Evolutionary conservation across 192 early-diverging fungal species (phyloP), one percentile per base, ranked within the genome.

Genomic region (Entrophospora sp.): DNA sequence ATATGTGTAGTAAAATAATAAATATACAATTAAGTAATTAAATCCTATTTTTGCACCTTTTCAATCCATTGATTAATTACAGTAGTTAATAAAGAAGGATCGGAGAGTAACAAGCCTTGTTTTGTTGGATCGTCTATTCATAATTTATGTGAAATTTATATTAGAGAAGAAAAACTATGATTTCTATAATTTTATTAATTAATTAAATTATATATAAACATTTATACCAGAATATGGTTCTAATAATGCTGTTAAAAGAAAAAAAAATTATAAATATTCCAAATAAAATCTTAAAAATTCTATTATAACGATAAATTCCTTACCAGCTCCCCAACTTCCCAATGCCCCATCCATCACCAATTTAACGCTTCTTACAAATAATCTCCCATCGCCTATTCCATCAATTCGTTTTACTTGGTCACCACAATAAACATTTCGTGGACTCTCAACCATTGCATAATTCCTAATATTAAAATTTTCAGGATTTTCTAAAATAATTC

Each of bases 301-400:
- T n/a, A n/a, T n/a, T n/a, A n/a, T n/a, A n/a, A n/a, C n/a, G n/a
- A 13, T 69, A 57, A 49, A 68, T 36, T 61, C 37, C 64, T 73
- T 58, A 25, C 75, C 69, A 8, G 82, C 83, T 30, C 82, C 83
- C 82, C 82, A 84, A 36, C 71, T 72, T 16, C 83, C 83, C 14
- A 85, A 58, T 4, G 83, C 83, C 2, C 83, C 83, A 66, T 85
- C 83, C 59, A 81, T 52, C 60, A 85, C 69, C 14, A 85, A 56
- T 59, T 85, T 85, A 36, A 85, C 83, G 13, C 70, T 66, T 24
- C 69, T 35, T 3, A 85, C 71, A 8, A 31, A 42, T 14, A 77
- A 36, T 37, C 51, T 71, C 32, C 69, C 70, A 16, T 76, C 55
- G n/a, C 60, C 42, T 28, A 43, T 48, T 7, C 40, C 43, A 22